Evolutionary conservation across 140 eudicot genomes (phyloP).

Genomic region (Flaveria floridana): DNA sequence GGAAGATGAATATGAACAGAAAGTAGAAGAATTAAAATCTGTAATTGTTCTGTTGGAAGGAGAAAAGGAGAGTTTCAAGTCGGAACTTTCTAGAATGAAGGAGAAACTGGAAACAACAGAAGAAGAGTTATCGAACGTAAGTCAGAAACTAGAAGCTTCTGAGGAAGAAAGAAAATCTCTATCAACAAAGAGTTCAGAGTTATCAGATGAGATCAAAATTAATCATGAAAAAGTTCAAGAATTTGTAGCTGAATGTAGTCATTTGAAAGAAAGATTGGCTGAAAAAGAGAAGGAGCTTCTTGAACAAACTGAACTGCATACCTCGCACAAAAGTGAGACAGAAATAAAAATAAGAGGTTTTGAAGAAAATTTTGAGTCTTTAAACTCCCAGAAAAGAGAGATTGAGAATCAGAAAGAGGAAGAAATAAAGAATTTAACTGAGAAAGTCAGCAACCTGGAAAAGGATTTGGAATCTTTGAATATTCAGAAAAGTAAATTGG

Average conservation of each 20-base stretch:
- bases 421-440: slow-evolving; percentile 45
- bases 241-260: slow-evolving; percentile 50
- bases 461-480: slow-evolving; percentile 44
- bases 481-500: slow-evolving; percentile 38
- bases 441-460: slow-evolving; percentile 39
- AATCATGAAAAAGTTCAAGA: slow-evolving; percentile 47
- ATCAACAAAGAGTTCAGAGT: slow-evolving; percentile 38
- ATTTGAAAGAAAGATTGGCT: slow-evolving; percentile 45
- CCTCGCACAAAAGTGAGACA: slow-evolving; percentile 50
- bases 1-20: slow-evolving; percentile 47
- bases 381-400: slow-evolving; percentile 49
- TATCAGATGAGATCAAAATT: slow-evolving; percentile 47
- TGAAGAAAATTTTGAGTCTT: slow-evolving; percentile 51
- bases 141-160: slow-evolving; percentile 37
- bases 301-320: slow-evolving; percentile 47
- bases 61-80: slow-evolving; percentile 52
- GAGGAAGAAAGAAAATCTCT: slow-evolving; percentile 59
- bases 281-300: slow-evolving; percentile 56
- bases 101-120: slow-evolving; percentile 48
- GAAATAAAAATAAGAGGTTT: slow-evolving; percentile 46
- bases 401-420: slow-evolving; percentile 64
- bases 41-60: slow-evolving; percentile 40
- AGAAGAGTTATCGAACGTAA: slow-evolving; percentile 41
- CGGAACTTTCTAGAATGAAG: slow-evolving; percentile 41
- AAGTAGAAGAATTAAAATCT: slow-evolving; percentile 46